These are phyloP conservation scores for Globisporangium spiculum DNA, from an alignment of 352 stramenopile genomes.

Conservation along the genomic window DNA sequence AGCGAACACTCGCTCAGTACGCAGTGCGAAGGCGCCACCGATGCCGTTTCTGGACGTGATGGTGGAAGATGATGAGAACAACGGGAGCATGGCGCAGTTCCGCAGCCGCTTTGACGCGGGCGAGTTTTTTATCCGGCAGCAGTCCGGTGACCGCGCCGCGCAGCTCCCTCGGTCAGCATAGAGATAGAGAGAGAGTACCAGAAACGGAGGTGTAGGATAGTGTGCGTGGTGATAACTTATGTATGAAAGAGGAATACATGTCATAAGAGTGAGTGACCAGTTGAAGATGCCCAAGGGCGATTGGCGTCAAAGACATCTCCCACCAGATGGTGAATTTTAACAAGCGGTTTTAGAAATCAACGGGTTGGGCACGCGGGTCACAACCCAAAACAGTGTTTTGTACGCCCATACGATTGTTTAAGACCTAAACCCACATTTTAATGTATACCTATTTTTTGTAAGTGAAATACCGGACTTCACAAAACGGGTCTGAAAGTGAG, in stretches of 20 bases:
- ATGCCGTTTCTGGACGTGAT: slow-evolving; percentile 29
- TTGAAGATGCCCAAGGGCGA: neutral
- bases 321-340: neutral
- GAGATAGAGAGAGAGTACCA: neutral
- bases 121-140: slow-evolving; percentile 12
- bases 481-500: neutral
- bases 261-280: neutral
- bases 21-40: slow-evolving; percentile 2
- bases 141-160: neutral
- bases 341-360: neutral
- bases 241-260: neutral
- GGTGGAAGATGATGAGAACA: slow-evolving; percentile 13
- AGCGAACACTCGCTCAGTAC: neutral
- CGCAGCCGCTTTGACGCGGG: slow-evolving; percentile 16
- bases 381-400: neutral
- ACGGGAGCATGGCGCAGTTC: slow-evolving; percentile 21
- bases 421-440: neutral
- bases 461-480: neutral
- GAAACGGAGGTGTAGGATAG: slow-evolving; percentile 5
- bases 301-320: neutral
- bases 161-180: slow-evolving; percentile 11
- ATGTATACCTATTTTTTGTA: neutral
- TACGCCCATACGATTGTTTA: neutral
- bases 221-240: neutral
- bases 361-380: neutral